These are phyloP conservation scores for Circinella minor DNA, from an alignment of 371 early-diverging fungal species.

Conservation along the genomic window DNA sequence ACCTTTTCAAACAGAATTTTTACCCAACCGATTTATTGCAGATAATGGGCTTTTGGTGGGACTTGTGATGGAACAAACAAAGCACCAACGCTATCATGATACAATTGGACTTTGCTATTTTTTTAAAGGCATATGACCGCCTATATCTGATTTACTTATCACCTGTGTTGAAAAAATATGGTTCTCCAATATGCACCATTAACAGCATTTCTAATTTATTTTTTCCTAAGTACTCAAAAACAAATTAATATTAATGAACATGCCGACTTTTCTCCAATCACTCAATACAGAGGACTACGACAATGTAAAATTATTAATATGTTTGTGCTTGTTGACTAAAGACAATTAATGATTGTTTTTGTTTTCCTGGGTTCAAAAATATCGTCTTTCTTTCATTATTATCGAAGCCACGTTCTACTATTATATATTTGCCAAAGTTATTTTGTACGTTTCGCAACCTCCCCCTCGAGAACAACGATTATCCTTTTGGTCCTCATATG, in stretches of 20 bases:
- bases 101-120: conserved; percentile 5
- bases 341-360: too few relatives aligned
- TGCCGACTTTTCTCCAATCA: conserved; percentile 2
- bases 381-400: too few relatives aligned
- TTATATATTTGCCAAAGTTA: too few relatives aligned
- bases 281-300: conserved; percentile 25
- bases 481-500: too few relatives aligned
- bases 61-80: background rate
- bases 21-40: conserved; percentile 12
- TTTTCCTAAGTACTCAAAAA: conserved; percentile 19
- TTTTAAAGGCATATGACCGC: conserved; percentile 18
- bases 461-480: too few relatives aligned
- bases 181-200: background rate
- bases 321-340: too few relatives aligned
- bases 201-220: conserved; percentile 14
- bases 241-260: conserved; percentile 27
- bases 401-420: too few relatives aligned
- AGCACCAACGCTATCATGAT: background rate
- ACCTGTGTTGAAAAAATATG: background rate
- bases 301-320: conserved; percentile 17
- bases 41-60: conserved; percentile 16
- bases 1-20: conserved; percentile 23
- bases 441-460: too few relatives aligned
- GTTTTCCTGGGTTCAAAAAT: too few relatives aligned
- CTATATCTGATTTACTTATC: conserved; percentile 20